Evolutionary conservation across 768 basidiomycete species (phyloP).

Genomic region (Mycena galopus): DNA sequence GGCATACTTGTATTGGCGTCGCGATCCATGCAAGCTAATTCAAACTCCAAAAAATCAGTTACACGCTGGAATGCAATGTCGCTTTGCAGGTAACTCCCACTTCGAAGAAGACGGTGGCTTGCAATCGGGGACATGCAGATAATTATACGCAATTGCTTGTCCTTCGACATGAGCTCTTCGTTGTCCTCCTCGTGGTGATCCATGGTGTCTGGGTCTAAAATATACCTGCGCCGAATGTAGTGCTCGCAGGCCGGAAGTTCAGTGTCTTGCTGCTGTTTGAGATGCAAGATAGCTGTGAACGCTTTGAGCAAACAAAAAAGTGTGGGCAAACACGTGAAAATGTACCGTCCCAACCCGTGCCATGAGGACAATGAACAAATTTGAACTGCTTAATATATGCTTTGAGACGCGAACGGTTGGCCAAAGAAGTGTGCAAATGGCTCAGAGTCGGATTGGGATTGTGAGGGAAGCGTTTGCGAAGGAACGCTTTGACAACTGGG

Average conservation of each 20-base stretch:
- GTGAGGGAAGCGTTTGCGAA: slow-evolving; percentile 18
- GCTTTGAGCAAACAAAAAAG: neutral
- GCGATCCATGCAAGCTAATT: slow-evolving; percentile 38
- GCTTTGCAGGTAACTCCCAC: slow-evolving; percentile 40
- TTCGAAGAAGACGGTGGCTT: slow-evolving; percentile 31
- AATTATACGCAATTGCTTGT: slow-evolving; percentile 33
- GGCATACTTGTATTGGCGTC: slow-evolving; percentile 37
- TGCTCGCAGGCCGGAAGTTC: neutral
- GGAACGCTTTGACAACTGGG: slow-evolving; percentile 22
- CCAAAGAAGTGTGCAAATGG: slow-evolving; percentile 38
- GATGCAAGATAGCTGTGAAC: neutral
- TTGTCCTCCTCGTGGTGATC: slow-evolving; percentile 31
- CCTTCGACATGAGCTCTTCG: neutral
- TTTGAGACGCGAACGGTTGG: slow-evolving; percentile 36
- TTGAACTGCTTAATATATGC: slow-evolving; percentile 31
- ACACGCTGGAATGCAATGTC: slow-evolving; percentile 33
- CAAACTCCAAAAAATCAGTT: slow-evolving; percentile 44
- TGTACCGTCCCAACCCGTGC: slow-evolving; percentile 37
- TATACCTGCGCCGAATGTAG: slow-evolving; percentile 20
- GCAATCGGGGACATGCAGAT: slow-evolving; percentile 42
- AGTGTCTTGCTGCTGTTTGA: neutral
- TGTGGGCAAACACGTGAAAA: no score
- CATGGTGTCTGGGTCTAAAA: slow-evolving; percentile 1
- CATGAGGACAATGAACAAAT: slow-evolving; percentile 14
- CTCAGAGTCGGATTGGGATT: slow-evolving; percentile 28